Percentiles rank a stretch among this genome's conserved stretches.
phyloP scores from a whole-genome alignment of 306 rosid genomes.

The Castanopsis chinensis region DNA sequence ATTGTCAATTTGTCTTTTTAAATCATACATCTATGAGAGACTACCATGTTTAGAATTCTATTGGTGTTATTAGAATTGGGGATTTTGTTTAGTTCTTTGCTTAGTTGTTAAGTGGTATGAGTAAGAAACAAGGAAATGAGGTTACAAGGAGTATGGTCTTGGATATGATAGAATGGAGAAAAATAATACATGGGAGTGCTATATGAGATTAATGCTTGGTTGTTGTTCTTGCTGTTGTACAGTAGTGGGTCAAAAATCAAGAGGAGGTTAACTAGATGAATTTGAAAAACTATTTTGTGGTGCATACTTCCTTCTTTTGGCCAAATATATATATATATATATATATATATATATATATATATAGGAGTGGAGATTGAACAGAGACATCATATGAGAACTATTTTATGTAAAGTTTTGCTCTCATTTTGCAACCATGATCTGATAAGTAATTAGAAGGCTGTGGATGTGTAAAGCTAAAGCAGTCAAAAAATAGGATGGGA shows the following conservation, averaged over 20 bases:
- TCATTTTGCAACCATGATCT: neutral
- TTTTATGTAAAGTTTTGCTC: neutral
- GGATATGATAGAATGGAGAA: too few species aligned
- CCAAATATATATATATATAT: too few species aligned
- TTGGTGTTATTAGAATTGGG: too few species aligned
- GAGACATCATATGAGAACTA: neutral
- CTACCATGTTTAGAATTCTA: too few species aligned
- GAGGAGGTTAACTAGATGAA: neutral
- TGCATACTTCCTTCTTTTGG: too few species aligned
- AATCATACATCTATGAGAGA: too few species aligned
- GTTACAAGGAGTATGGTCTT: too few species aligned
- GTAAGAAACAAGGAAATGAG: too few species aligned
- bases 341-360: neutral
- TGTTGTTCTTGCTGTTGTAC: neutral
- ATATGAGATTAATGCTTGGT: neutral
- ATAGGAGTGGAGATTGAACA: neutral
- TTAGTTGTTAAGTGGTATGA: too few species aligned
- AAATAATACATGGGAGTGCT: too few species aligned
- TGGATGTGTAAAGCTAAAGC: neutral
- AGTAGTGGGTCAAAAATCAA: neutral
- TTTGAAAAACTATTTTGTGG: neutral
- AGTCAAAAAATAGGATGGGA: neutral
- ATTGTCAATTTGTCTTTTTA: too few species aligned
- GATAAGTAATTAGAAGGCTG: neutral
- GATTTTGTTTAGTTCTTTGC: too few species aligned